Evolutionary conservation across 108 stramenopile genomes (phyloP).

Genomic region (Mediolabrus comicus): DNA sequence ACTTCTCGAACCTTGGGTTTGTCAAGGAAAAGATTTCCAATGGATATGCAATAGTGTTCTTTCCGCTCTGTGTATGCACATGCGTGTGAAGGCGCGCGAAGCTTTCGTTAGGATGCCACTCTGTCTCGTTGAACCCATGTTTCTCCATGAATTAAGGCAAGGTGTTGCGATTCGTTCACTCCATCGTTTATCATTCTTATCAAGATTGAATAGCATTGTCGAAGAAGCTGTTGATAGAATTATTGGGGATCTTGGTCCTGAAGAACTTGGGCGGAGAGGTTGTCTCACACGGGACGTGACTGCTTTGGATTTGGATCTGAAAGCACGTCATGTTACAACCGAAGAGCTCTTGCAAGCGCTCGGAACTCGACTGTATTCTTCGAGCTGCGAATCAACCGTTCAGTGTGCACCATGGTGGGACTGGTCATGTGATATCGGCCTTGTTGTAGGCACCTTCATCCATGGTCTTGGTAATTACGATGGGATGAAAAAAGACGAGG

Average conservation of each 20-base stretch:
- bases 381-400: constrained; percentile 21
- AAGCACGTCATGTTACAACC: constrained; percentile 64
- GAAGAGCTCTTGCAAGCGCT: constrained; percentile 72
- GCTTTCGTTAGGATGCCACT: constrained; percentile 64
- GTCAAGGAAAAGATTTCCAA: constrained; percentile 46
- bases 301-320: constrained; percentile 70
- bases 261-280: constrained; percentile 77
- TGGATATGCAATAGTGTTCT: constrained; percentile 68
- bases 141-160: constrained; percentile 54
- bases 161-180: constrained; percentile 72
- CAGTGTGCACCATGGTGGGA: constrained; percentile 83
- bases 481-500: constrained; percentile 74
- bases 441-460: constrained; percentile 79
- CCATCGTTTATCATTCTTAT: constrained; percentile 64
- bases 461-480: constrained; percentile 87
- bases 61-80: constrained; percentile 50
- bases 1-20: constrained; percentile 43
- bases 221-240: constrained; percentile 59
- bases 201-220: constrained; percentile 62
- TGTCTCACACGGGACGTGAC: constrained; percentile 64
- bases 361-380: constrained; percentile 29
- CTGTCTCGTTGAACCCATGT: constrained; percentile 63
- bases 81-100: constrained; percentile 54
- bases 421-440: constrained; percentile 74
- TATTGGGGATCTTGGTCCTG: constrained; percentile 59